Conservation (phyloP, 805 yeast species). For the Vanderwaltozyma polyspora region DNA sequence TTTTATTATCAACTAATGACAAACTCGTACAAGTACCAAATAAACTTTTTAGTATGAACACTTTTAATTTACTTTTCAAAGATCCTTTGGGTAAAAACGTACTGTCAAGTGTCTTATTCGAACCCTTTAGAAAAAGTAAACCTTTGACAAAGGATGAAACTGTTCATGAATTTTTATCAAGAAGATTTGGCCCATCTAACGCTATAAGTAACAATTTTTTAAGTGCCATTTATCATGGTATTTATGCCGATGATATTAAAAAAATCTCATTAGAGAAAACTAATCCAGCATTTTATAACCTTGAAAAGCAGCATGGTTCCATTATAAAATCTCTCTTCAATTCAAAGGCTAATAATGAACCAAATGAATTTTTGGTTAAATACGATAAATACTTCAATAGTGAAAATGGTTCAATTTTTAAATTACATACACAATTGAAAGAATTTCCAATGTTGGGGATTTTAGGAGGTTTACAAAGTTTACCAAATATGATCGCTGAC, state of each 20-base stretch:
- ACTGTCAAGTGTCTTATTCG: constrained; percentile 35
- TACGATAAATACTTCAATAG: constrained; percentile 35
- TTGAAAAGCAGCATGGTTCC: constrained; percentile 54
- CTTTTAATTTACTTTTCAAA: constrained; percentile 2
- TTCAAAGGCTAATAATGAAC: neutral
- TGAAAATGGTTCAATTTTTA: constrained; percentile 27
- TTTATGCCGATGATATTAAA: constrained; percentile 76
- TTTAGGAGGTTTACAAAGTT: constrained; percentile 42
- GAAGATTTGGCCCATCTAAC: constrained; percentile 49
- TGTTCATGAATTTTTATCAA: constrained; percentile 49
- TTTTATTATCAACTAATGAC: constrained; percentile 38
- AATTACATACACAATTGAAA: constrained; percentile 31
- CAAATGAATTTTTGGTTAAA: constrained; percentile 22
- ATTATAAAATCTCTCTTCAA: constrained; percentile 31
- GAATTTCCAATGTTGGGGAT: constrained; percentile 54
- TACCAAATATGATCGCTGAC: constrained; percentile 28
- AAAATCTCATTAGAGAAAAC: constrained; percentile 56
- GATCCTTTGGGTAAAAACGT: constrained; percentile 38
- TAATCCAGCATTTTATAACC: constrained; percentile 40
- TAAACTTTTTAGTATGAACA: constrained; percentile 27
- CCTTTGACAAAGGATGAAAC: constrained; percentile 47
- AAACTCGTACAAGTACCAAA: constrained; percentile 47
- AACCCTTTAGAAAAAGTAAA: constrained; percentile 32
- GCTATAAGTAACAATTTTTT: constrained; percentile 42
- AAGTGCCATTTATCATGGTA: constrained; percentile 80